Evolutionary conservation across 805 yeast species (phyloP).

Genomic region (Cyberlindnera maritima): DNA sequence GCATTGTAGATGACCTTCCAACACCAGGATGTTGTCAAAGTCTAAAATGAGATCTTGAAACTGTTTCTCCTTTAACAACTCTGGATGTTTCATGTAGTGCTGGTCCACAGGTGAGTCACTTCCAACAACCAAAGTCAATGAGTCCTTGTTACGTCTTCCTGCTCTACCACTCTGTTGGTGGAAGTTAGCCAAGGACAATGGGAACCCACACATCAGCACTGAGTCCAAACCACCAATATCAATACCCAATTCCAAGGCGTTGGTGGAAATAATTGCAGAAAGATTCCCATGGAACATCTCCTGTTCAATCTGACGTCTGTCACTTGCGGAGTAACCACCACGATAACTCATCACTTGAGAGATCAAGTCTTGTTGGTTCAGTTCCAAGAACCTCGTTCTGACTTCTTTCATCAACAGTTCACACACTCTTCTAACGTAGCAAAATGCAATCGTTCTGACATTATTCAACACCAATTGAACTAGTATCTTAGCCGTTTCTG

Average conservation of each 20-base stretch:
- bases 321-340: slow-evolving; percentile 89
- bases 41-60: slow-evolving; percentile 60
- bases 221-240: slow-evolving; percentile 93
- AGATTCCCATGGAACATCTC: slow-evolving; percentile 88
- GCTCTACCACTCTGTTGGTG: slow-evolving; percentile 98
- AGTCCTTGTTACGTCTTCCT: slow-evolving; percentile 83
- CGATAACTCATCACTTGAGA: slow-evolving; percentile 87
- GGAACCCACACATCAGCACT: slow-evolving; percentile 91
- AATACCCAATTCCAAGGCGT: slow-evolving; percentile 93
- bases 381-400: slow-evolving; percentile 46
- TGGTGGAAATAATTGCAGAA: slow-evolving; percentile 87
- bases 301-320: slow-evolving; percentile 81
- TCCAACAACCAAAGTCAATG: slow-evolving; percentile 81
- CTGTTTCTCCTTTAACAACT: slow-evolving; percentile 49
- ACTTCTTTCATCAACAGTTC: slow-evolving; percentile 87
- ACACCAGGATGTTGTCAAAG: slow-evolving; percentile 56
- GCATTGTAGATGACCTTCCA: slow-evolving; percentile 88
- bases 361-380: slow-evolving; percentile 42
- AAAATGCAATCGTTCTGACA: slow-evolving; percentile 84
- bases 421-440: slow-evolving; percentile 81
- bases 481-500: slow-evolving; percentile 73
- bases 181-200: slow-evolving; percentile 78
- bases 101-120: slow-evolving; percentile 85
- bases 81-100: slow-evolving; percentile 70
- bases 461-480: slow-evolving; percentile 61